Evolutionary conservation across 768 basidiomycete species (phyloP), one percentile per base, ranked within the genome.

Genomic region (Mycena galopus): DNA sequence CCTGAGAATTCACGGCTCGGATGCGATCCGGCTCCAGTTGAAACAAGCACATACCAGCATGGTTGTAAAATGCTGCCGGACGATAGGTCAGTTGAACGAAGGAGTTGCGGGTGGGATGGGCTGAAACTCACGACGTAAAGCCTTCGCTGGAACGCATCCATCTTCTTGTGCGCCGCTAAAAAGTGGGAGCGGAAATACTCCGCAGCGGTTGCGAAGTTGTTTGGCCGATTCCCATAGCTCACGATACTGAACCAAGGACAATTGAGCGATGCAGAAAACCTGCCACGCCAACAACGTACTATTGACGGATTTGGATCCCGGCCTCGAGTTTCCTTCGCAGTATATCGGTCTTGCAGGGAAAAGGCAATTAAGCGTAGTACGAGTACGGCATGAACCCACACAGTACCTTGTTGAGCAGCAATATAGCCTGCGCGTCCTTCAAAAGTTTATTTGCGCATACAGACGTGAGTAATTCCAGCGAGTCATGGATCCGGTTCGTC

Each of bases 101-200:
- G 0, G 32, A 58, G 67, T 58, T 39, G 25, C 23, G 25, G 25
- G 19, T 27, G 35, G 39, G 55, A 39, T 4, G 23, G 29, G 35
- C 35, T 2, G 39, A 25, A 53, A 88, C 92, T 79, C 76, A 93
- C 92, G 57, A 89, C 86, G 78, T 90, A 94, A 21, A 94, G 83
- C 58, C 86, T 86, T 53, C 93, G 87, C 67, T 86, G 85, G 21
- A 86, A 85, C 33, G 83, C 81, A 77, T 93, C 92, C 71, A 91
- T 91, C 73, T 88, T 87, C 76, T 88, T 87, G 79, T 95, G 93
- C 14, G 91, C 90, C 73, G 93, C 92, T 30, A 91, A 82, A 77
- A 96, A 96, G 79, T 95, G 94, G n/a, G 92, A 88, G n/a, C 90
- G 89, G 84, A 96, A 95, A 76, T 96, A 95, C 60, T 90, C 88